phyloP scores from a whole-genome alignment of 768 basidiomycete species.

The Amanita muscaria region DNA sequence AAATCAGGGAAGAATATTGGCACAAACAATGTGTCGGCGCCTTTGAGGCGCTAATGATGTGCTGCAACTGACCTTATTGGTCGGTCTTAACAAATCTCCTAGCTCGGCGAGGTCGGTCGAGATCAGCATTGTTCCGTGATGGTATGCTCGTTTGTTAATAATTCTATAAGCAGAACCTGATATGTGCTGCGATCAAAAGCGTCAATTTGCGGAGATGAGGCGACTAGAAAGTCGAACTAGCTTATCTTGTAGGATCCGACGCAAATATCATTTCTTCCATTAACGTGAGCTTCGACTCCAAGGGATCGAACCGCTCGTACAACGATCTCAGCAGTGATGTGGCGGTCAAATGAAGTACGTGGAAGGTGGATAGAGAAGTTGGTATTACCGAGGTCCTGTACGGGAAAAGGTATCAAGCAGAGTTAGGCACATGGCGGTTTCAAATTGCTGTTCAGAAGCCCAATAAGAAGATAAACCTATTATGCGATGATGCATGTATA shows the following conservation, averaged over 20 bases:
- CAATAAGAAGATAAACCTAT: no score
- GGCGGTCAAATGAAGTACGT: constrained; percentile 69
- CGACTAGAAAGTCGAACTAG: constrained; percentile 15
- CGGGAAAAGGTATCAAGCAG: neutral
- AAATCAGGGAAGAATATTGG: no score
- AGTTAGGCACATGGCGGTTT: no score
- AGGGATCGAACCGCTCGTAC: constrained; percentile 67
- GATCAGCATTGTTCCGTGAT: constrained; percentile 98
- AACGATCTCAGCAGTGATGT: constrained; percentile 68
- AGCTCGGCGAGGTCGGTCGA: constrained; percentile 67
- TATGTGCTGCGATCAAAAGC: constrained; percentile 42
- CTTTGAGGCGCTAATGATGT: no score
- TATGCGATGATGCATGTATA: no score
- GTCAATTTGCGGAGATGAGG: constrained; percentile 1
- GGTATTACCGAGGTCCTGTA: constrained; percentile 90
- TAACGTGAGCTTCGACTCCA: constrained; percentile 70
- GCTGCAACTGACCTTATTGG: constrained; percentile 45
- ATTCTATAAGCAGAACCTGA: constrained; percentile 99
- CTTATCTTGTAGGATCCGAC: constrained; percentile 85
- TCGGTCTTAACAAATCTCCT: constrained; percentile 55
- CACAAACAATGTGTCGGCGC: no score
- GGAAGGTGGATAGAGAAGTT: constrained; percentile 95
- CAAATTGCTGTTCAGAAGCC: neutral
- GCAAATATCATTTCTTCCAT: constrained; percentile 89
- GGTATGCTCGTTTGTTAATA: constrained; percentile 82